These are phyloP conservation scores for Colletotrichum incanum DNA, from an alignment of 2,329 filamentous ascomycete species.

Conservation along the genomic window DNA sequence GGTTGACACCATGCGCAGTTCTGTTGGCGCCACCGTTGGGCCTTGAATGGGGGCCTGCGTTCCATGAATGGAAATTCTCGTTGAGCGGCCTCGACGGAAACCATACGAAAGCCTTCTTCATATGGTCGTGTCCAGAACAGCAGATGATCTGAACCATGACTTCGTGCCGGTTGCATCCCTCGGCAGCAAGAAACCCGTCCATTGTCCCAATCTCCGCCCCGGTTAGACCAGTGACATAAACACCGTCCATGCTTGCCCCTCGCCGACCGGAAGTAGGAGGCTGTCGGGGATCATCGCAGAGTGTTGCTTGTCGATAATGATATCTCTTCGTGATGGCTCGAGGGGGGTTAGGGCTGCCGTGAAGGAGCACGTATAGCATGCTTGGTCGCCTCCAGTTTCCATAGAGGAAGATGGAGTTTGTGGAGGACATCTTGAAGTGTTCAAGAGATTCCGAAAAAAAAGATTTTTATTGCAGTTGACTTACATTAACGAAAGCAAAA, in stretches of 20 bases:
- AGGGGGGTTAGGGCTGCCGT: neutral
- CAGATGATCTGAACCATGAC: neutral
- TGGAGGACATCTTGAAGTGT: neutral
- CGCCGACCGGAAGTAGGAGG: neutral
- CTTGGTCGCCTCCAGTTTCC: neutral
- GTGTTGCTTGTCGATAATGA: neutral
- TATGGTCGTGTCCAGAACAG: neutral
- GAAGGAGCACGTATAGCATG: neutral
- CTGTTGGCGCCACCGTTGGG: neutral
- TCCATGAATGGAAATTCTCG: neutral
- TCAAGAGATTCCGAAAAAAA: rapidly evolving
- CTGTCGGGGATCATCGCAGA: neutral
- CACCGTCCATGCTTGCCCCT: neutral
- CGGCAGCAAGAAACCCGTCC: neutral
- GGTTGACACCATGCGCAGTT: neutral
- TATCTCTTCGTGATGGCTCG: neutral
- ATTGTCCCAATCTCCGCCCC: neutral
- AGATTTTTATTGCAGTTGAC: neutral
- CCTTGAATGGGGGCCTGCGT: neutral
- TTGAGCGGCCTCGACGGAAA: neutral
- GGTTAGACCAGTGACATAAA: neutral
- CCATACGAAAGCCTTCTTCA: neutral
- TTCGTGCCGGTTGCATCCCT: neutral
- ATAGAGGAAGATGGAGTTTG: neutral
- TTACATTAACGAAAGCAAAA: neutral